Evolutionary conservation across 2,329 filamentous ascomycete genomes (phyloP).

Genomic region (Fusarium sp.): DNA sequence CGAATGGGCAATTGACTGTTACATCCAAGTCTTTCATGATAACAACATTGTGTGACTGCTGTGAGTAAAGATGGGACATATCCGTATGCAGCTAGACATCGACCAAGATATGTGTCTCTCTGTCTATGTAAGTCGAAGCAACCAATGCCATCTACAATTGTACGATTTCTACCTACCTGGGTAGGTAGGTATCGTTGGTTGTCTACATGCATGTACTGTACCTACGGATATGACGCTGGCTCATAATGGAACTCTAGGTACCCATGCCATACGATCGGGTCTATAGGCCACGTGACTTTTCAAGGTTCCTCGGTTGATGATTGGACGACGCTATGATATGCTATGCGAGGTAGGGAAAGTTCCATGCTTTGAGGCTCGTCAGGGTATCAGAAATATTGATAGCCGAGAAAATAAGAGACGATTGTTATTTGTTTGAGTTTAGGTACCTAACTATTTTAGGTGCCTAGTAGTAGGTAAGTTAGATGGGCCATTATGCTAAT

Average conservation of each 20-base stretch:
- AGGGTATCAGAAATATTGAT: neutral
- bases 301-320: neutral
- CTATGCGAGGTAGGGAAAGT: neutral
- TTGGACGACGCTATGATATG: neutral
- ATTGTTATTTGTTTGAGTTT: neutral
- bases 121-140: neutral
- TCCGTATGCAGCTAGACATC: neutral
- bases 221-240: too few species aligned
- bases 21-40: slow-evolving; percentile 3
- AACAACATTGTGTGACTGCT: neutral
- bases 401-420: neutral
- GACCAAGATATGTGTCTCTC: neutral
- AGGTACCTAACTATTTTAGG: neutral
- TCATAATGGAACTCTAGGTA: neutral
- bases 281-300: slow-evolving; percentile 17
- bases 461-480: too few species aligned
- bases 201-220: neutral
- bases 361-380: neutral
- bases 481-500: neutral
- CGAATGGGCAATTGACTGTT: slow-evolving; percentile 21
- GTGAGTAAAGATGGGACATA: neutral
- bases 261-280: neutral
- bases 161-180: neutral
- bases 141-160: neutral
- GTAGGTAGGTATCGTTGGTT: neutral